Base-by-base conservation (phyloP, 768 basidiomycete species). In the Amanita muscaria region DNA sequence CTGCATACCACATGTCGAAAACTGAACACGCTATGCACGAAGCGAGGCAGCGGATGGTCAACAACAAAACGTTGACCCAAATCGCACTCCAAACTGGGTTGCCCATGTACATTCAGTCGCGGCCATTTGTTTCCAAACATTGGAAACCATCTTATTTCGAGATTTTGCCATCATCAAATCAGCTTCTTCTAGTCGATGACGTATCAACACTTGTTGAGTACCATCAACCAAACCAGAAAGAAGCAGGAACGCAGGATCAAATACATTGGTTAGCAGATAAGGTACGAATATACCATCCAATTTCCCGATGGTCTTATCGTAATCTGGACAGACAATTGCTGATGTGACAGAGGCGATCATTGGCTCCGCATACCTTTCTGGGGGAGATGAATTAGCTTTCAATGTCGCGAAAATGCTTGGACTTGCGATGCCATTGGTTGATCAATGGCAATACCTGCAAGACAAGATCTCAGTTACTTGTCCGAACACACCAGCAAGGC, bases 321-420 rank as follows among this genome's bases (percentile, higher is more conserved):
- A 15, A 42, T 19, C 24, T 22, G 22, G 35, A 27, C 42, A 90
- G 88, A 77, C 79, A 16, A 69, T 89, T 22, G 88, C 89, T 39
- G 89, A 92, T 61, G 84, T 89, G 33, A 75, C 77, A 7, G 89
- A 92, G 61, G 86, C 89, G 3, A 77, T 91, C 48, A 78, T 90
- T 21, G 89, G 83, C 25, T 88, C 88, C 14, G 86, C 83, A 4
- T 89, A 80, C 56, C 66, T 85, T 35, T 77, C 81, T 18, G 82
- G 83, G 9, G 88, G 87, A 42, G 67, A 70, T 39, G 81, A 85
- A 42, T 60, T 63, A 15, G 88, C 82, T 5, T 70, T 88, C 36
- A 70, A 71, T 48, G 76, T 71, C 18, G 71, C 75, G 33, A 86
- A 83, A 56, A 70, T 71, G 18, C 64, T 92, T 53, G 70, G 75